These are phyloP conservation scores for Sapria himalayana DNA, from an alignment of 345 rosid species.

Conservation along the genomic window DNA sequence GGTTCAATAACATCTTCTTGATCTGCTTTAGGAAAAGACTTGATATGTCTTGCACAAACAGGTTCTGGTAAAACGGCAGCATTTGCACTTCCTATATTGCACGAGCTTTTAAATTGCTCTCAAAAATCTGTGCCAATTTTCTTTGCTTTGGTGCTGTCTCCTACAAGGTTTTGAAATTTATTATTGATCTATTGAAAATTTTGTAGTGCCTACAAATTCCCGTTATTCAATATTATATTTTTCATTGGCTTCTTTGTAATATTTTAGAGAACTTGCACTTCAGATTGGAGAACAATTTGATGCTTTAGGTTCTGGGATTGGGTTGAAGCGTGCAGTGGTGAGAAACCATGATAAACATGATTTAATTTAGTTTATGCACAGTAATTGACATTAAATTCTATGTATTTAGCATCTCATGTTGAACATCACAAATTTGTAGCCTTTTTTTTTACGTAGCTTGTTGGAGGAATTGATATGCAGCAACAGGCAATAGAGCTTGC, in stretches of 20 bases:
- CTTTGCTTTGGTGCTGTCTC: conserved; percentile 81
- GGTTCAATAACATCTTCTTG: too few species aligned
- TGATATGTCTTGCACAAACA: conserved; percentile 84
- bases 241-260: too few species aligned
- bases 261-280: conserved; percentile 90
- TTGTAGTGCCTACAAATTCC: not conserved
- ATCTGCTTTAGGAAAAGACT: conserved; percentile 44
- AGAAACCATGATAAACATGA: conserved; percentile 9
- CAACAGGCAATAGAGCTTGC: conserved; percentile 60
- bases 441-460: conserved; percentile 32
- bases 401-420: not conserved
- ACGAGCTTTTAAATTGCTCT: conserved; percentile 47
- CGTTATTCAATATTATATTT: too few species aligned
- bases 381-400: too few species aligned
- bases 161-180: conserved; percentile 37
- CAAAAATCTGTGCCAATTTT: conserved; percentile 48
- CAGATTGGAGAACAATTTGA: conserved; percentile 95
- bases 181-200: not conserved
- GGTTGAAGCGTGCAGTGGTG: conserved; percentile 76
- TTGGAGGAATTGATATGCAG: conserved; percentile 82
- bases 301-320: conserved; percentile 67
- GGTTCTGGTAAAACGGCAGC: conserved; percentile 98
- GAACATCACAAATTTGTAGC: not conserved
- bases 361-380: not conserved
- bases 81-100: conserved; percentile 75